Percentiles rank a stretch among this genome's conserved stretches.
Conservation (phyloP, 176 grass and related monocot species). For the Eleusine indica region DNA sequence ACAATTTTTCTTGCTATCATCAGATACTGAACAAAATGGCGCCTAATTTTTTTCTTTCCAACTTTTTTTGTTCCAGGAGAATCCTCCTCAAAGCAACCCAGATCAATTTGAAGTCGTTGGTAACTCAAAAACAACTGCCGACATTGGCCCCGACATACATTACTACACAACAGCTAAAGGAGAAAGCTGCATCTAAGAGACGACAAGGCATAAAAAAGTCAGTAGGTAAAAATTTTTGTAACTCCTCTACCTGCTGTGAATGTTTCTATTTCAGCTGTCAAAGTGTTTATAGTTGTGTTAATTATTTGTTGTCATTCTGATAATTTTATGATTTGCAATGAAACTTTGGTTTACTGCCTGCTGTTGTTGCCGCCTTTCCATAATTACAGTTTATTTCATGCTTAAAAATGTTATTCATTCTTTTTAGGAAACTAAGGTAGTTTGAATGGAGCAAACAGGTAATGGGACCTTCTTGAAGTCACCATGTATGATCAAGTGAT, state of each 20-base stretch:
- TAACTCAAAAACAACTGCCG: neutral
- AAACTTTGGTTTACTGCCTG: conserved; percentile 4
- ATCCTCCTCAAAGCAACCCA: neutral
- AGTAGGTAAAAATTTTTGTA: neutral
- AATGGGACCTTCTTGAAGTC: neutral
- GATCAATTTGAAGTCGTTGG: neutral
- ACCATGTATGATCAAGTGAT: neutral
- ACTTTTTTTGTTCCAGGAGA: neutral
- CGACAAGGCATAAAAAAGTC: neutral
- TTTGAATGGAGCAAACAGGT: neutral
- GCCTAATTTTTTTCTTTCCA: too few species aligned
- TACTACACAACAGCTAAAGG: neutral
- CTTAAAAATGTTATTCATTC: neutral
- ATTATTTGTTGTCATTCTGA: neutral
- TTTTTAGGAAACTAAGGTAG: neutral
- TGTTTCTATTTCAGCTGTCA: neutral
- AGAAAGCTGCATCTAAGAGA: neutral
- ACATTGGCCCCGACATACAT: too few species aligned
- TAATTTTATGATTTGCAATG: neutral
- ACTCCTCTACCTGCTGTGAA: neutral
- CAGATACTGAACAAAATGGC: neutral
- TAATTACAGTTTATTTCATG: neutral
- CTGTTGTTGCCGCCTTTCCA: neutral
- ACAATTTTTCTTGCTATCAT: conserved; percentile 6
- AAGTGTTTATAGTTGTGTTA: neutral